These are phyloP conservation scores for Termitomyces sp. DNA, from an alignment of 768 basidiomycete genomes.

Conservation along the genomic window DNA sequence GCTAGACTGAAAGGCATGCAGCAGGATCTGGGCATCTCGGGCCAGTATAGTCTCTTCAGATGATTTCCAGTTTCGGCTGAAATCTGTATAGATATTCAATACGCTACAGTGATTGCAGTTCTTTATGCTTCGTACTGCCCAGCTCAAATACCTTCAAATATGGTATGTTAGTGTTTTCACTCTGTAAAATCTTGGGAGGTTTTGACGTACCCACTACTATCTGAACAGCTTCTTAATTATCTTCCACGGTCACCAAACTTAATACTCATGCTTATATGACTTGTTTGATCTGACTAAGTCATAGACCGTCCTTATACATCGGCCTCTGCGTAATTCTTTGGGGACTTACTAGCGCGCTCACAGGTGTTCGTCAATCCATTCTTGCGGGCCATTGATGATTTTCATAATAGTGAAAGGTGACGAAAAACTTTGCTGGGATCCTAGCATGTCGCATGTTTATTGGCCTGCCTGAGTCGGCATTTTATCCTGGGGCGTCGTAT, in stretches of 20 bases:
- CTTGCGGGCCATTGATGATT: neutral
- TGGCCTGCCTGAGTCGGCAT: slow-evolving; percentile 64
- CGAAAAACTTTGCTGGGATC: slow-evolving; percentile 52
- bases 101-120: slow-evolving; percentile 48
- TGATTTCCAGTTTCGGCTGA: slow-evolving; percentile 9
- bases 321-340: slow-evolving; percentile 57
- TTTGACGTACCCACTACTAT: neutral
- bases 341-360: slow-evolving; percentile 61
- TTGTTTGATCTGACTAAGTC: neutral
- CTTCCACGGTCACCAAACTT: slow-evolving; percentile 39
- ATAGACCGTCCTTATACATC: slow-evolving; percentile 61
- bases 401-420: slow-evolving; percentile 34
- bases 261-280: neutral
- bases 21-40: slow-evolving; percentile 43
- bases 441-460: slow-evolving; percentile 58
- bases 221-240: slow-evolving; percentile 47
- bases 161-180: slow-evolving; percentile 34
- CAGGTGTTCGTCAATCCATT: slow-evolving; percentile 41
- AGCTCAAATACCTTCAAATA: slow-evolving; percentile 65
- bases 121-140: slow-evolving; percentile 61
- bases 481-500: slow-evolving; percentile 56
- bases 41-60: slow-evolving; percentile 19
- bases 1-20: slow-evolving; percentile 51
- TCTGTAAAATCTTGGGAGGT: neutral
- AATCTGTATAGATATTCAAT: slow-evolving; percentile 44